A percentile compares a stretch with the other conserved stretches of the same genome.
Conservation (phyloP, 768 basidiomycete species). For the Mycena galericulata region DNA sequence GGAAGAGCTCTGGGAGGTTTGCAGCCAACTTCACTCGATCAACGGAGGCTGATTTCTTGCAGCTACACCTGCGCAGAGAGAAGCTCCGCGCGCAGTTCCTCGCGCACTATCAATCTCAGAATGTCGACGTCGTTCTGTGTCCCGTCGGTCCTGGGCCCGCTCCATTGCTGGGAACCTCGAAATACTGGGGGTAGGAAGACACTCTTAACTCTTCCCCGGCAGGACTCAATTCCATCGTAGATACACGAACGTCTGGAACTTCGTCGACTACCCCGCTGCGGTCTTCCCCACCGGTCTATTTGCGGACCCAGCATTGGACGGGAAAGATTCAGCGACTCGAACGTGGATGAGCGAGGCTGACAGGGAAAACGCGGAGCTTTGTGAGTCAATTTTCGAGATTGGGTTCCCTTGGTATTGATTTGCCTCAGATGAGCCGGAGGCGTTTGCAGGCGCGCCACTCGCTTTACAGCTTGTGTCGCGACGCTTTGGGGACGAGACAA, state of each 20-base stretch:
- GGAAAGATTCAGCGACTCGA: neutral
- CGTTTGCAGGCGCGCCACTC: conserved; percentile 5
- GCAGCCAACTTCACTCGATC: neutral
- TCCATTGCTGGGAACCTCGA: conserved; percentile 3
- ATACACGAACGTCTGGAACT: conserved; percentile 11
- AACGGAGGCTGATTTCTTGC: neutral
- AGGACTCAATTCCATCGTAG: neutral
- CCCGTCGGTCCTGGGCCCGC: conserved; percentile 15
- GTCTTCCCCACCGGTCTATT: neutral
- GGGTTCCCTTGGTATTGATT: neutral
- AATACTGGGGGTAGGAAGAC: conserved; percentile 21
- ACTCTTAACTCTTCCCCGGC: neutral
- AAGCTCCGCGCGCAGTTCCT: neutral
- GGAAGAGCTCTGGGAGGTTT: conserved; percentile 13
- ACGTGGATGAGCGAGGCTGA: conserved; percentile 4
- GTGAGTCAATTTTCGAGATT: neutral
- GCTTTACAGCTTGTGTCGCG: conserved; percentile 3
- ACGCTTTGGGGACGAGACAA: conserved; percentile 9
- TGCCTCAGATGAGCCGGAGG: neutral
- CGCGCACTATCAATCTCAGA: conserved; percentile 16
- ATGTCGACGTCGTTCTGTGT: conserved; percentile 16
- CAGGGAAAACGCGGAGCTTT: neutral
- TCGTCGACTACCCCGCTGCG: conserved; percentile 7
- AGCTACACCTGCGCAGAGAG: conserved; percentile 8
- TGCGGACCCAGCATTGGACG: neutral